These are phyloP conservation scores for Penicillium brevicompactum DNA, from an alignment of 2,329 filamentous ascomycete genomes.

Conservation along the genomic window DNA sequence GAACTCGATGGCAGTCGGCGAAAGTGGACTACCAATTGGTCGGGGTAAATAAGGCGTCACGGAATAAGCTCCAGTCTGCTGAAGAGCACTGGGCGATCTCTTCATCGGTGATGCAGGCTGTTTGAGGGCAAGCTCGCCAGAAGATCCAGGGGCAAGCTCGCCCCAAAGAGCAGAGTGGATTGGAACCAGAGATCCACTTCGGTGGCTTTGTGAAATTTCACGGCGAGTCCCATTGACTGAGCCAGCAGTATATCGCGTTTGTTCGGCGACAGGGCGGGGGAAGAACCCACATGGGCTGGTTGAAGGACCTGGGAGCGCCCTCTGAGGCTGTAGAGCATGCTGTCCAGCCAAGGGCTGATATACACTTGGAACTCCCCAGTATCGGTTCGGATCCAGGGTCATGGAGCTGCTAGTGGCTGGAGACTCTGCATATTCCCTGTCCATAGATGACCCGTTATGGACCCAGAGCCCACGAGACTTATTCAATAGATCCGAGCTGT, in stretches of 20 bases:
- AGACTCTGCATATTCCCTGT: conserved; percentile 31
- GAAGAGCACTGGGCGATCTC: conserved; percentile 34
- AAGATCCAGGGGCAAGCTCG: conserved; percentile 29
- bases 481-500: conserved; percentile 47
- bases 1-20: conserved; percentile 74
- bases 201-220: conserved; percentile 34
- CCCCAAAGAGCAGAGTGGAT: conserved; percentile 37
- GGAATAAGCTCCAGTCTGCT: conserved; percentile 39
- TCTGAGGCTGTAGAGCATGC: conserved; percentile 31
- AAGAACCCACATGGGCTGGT: conserved; percentile 30
- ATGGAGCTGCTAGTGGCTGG: conserved; percentile 21
- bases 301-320: conserved; percentile 39
- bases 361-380: conserved; percentile 31
- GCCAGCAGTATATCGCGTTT: conserved; percentile 30
- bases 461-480: conserved; percentile 39
- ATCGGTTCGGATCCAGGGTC: conserved; percentile 32
- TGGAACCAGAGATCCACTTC: conserved; percentile 36
- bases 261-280: conserved; percentile 34
- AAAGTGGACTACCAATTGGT: conserved; percentile 66
- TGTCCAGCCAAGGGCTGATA: conserved; percentile 23
- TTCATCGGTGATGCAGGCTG: conserved; percentile 26
- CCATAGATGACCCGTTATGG: conserved; percentile 23
- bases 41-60: conserved; percentile 54
- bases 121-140: conserved; percentile 28
- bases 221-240: conserved; percentile 30